Percentiles rank a stretch among this genome's conserved stretches.
phyloP scores from a whole-genome alignment of 1,284 basidiomycete genomes.

The Pseudomicrostroma phylloplanum region DNA sequence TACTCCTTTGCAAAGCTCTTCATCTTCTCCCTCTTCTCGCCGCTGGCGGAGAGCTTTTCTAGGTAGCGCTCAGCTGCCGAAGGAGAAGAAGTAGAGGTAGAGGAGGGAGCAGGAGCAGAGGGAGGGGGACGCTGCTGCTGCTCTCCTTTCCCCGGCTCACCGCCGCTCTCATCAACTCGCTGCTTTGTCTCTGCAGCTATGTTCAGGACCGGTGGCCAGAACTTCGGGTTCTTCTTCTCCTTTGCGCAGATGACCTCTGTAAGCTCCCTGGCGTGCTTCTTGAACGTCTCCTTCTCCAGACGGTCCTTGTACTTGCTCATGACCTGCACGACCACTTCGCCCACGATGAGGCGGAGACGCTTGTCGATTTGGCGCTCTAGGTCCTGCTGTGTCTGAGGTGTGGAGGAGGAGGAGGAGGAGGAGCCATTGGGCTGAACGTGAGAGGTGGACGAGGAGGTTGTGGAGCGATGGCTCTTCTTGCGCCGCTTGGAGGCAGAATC shows the following conservation, averaged over 20 bases:
- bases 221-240: conserved; percentile 67
- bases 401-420: background rate
- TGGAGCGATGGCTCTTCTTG: background rate
- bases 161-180: conserved; percentile 60
- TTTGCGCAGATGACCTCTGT: conserved; percentile 78
- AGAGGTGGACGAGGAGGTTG: background rate
- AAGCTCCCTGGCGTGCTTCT: conserved; percentile 89
- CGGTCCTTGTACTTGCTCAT: conserved; percentile 78
- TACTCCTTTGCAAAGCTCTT: conserved; percentile 88
- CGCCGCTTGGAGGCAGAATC: background rate
- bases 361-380: conserved; percentile 23
- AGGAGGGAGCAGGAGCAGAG: no score
- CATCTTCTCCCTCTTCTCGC: conserved; percentile 82
- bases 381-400: background rate
- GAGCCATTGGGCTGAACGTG: background rate
- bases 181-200: conserved; percentile 62
- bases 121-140: conserved; percentile 12
- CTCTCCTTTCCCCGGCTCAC: conserved; percentile 57
- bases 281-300: conserved; percentile 73
- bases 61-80: no score
- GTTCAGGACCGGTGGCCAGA: conserved; percentile 57
- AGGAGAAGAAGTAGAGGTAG: no score
- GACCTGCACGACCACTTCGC: conserved; percentile 77
- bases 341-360: conserved; percentile 70
- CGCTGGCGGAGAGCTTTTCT: conserved; percentile 52